Evolutionary conservation across 345 rosid species (phyloP).

Genomic region (Boechera retrofracta): DNA sequence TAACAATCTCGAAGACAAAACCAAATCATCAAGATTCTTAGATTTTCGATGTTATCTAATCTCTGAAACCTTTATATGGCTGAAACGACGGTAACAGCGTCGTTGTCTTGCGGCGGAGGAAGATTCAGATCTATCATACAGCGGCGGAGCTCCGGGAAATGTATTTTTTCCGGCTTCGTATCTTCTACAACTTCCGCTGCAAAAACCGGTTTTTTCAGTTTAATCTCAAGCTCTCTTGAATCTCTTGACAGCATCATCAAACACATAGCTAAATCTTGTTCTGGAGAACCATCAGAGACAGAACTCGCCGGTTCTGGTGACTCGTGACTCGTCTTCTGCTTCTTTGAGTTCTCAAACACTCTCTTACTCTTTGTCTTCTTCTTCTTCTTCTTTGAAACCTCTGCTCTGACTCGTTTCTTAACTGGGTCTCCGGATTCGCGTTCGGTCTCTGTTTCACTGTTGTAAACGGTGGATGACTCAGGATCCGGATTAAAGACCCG

Average conservation of each 20-base stretch:
- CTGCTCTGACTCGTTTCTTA: conserved; percentile 52
- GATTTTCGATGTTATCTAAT: conserved; percentile 19
- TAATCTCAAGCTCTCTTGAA: conserved; percentile 52
- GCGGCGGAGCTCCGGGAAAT: conserved; percentile 39
- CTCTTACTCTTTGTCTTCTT: conserved; percentile 16
- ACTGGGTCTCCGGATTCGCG: conserved; percentile 68
- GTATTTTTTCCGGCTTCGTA: conserved; percentile 38
- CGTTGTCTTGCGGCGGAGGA: conserved; percentile 85
- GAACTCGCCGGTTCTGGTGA: conserved; percentile 89
- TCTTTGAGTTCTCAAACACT: conserved; percentile 24
- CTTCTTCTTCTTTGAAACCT: conserved; percentile 37
- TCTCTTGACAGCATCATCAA: conserved; percentile 96
- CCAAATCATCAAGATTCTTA: conserved; percentile 32
- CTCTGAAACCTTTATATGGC: conserved; percentile 28
- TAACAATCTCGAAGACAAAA: conserved; percentile 36
- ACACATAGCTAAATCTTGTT: conserved; percentile 85
- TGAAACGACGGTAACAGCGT: conserved; percentile 37
- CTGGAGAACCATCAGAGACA: conserved; percentile 70
- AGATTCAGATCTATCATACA: conserved; percentile 88
- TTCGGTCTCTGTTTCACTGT: conserved; percentile 75
- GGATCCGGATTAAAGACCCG: conserved; percentile 73
- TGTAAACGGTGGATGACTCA: conserved; percentile 54
- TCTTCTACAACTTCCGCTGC: conserved; percentile 48
- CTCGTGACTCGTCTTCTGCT: conserved; percentile 36
- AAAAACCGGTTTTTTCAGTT: conserved; percentile 37